Base-by-base conservation (phyloP, 108 stramenopile species). In the Nannochloropsis oceanica region DNA sequence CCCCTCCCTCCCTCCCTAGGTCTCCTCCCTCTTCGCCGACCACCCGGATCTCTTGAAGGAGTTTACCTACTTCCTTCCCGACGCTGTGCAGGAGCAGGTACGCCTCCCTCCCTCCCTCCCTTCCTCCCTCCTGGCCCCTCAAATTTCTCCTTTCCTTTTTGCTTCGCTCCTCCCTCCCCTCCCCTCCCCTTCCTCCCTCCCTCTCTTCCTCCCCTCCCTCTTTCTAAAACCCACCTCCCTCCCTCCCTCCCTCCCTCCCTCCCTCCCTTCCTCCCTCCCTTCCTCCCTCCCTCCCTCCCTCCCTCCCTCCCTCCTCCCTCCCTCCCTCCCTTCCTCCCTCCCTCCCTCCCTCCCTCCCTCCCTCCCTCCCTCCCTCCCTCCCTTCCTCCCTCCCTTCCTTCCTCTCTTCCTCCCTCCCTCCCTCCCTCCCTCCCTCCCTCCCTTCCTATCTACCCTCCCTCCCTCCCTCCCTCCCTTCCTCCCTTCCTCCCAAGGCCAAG, bases 41-140 rank as follows among this genome's bases (percentile, higher is more conserved):
- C 99, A 99, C 86, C 94, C 96, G 1, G 99, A 99, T 90, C 91
- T 99, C 43, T 88, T 99, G 42, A 95, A 96, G 86, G 96, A 99
- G 84, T 99, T 99, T 87, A 98, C 98, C 11, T 98, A 95, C 91
- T 99, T 99, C 91, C 89, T 99, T 50, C 99, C 99, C 0, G 99
- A 98, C 90, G 96, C 97, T 34, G 98, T 99, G 0, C 97, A 98
- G 87, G 93, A 94, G n/a, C 95, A 97, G 83, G 46, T 50, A 50
- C 46, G 46, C 14, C 46, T 50, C 46, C 46, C 46, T 50, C 46
- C 46, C 46, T 50, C 46, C 46, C n/a, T n/a, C n/a, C n/a, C 27
- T 73, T 14, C 26, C 14, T 14, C 46, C 26, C 44, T 44, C 83
- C 26, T 12, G 13, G 13, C 12, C 42, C 26, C 42, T 26, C n/a